Evolutionary conservation across 2,329 filamentous ascomycete species (phyloP), one percentile per base, ranked within the genome.

Genomic region (Biscogniauxia mediterranea): DNA sequence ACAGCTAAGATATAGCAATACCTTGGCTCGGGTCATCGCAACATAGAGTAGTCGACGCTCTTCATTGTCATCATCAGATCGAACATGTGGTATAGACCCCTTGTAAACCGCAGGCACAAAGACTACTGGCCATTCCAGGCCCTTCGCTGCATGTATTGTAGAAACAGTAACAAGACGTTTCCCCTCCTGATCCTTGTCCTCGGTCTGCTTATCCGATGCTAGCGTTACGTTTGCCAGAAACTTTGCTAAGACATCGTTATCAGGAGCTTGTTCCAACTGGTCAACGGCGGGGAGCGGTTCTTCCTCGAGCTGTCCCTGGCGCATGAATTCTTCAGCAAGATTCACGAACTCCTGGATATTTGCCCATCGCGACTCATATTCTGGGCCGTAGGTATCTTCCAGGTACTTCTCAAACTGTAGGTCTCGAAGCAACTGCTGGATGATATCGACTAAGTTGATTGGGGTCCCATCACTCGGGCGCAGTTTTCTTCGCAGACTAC

Each of bases 121-220:
- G 0, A 98, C 92, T 1, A 97, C 83, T 0, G 94, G 94, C 95
- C 95, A 99, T 74, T 99, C 94, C 0, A 99, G 81, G 2, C 94
- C 94, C 75, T 99, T 99, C 2, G 94, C 92, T 0, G 93, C 93
- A 73, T 99, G 94, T 11, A 99, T 97, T 0, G 94, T 99, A 5
- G 93, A 97, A 23, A 99, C 92, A 0, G 93, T 97, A 20, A 98
- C 86, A 68, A 91, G 82, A 1, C 85, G 80, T 26, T 81, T 84
- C 26, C 80, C 80, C 57, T 85, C 82, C 21, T 81, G 80, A 2
- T 83, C 81, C 2, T 84, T 81, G 9, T 85, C 82, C 23, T 87
- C 84, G 19, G 85, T 85, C 68, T 92, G 88, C 0, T 89, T 84
- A 64, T 96, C 92, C 0, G 92, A 89, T 2, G 92, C 90, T n/a